Percentiles rank a stretch among this genome's conserved stretches.
phyloP scores from a whole-genome alignment of 768 basidiomycete species.

The Lactifluus hygrophoroides region DNA sequence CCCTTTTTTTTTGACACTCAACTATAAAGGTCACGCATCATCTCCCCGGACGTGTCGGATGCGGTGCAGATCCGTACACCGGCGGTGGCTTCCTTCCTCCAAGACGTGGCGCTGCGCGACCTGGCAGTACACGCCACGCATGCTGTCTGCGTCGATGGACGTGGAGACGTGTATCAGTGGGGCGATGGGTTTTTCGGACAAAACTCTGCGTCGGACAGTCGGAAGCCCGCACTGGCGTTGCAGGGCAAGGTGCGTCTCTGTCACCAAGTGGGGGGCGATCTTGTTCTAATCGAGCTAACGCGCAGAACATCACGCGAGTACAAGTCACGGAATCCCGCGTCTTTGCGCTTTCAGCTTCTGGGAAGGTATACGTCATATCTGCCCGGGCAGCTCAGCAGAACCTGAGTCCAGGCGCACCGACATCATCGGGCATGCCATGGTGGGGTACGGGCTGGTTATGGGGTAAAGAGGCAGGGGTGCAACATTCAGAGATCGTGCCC shows the following conservation, averaged over 20 bases:
- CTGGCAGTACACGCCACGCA: constrained; percentile 56
- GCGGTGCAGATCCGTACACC: constrained; percentile 42
- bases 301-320: constrained; percentile 60
- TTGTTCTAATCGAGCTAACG: not conserved
- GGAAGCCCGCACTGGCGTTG: constrained; percentile 44
- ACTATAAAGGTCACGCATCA: constrained; percentile 37
- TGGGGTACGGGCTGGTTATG: constrained; percentile 55
- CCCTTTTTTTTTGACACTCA: not conserved
- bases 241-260: constrained; percentile 49
- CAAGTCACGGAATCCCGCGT: constrained; percentile 52
- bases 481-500: constrained; percentile 55
- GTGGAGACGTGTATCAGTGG: constrained; percentile 83
- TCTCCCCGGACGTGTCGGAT: constrained; percentile 34
- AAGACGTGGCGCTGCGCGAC: constrained; percentile 64
- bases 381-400: constrained; percentile 42
- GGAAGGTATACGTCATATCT: constrained; percentile 64
- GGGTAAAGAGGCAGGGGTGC: constrained; percentile 41
- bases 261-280: not conserved
- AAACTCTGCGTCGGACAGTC: constrained; percentile 22
- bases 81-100: constrained; percentile 46
- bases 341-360: constrained; percentile 72
- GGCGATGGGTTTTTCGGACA: constrained; percentile 51
- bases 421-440: constrained; percentile 44
- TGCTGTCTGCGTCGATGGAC: constrained; percentile 69
- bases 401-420: constrained; percentile 31